Percentiles rank a stretch among this genome's conserved stretches.
phyloP scores from a whole-genome alignment of 2,329 filamentous ascomycete genomes.

The Elsinoe australis region DNA sequence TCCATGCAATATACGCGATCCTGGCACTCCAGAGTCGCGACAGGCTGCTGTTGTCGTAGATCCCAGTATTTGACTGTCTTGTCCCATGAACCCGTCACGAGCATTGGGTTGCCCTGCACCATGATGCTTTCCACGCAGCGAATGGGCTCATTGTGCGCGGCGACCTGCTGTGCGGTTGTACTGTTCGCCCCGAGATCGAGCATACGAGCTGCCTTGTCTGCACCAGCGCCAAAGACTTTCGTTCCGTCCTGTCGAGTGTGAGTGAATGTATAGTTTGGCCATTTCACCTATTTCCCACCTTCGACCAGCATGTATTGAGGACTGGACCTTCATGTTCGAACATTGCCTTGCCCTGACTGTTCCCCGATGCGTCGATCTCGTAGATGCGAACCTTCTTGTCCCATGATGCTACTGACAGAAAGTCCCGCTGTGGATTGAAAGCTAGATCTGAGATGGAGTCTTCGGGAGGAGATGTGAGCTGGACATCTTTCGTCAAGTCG shows the following conservation, averaged over 20 bases:
- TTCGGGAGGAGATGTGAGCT: conserved; percentile 67
- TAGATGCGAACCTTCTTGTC: conserved; percentile 98
- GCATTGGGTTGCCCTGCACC: conserved; percentile 61
- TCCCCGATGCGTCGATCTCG: conserved; percentile 70
- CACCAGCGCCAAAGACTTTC: conserved; percentile 78
- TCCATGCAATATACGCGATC: conserved; percentile 89
- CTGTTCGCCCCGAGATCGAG: conserved; percentile 64
- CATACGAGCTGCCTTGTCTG: conserved; percentile 83
- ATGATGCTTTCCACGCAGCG: conserved; percentile 60
- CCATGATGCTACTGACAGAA: conserved; percentile 88
- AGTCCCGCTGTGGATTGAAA: conserved; percentile 70
- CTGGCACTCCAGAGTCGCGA: conserved; percentile 58
- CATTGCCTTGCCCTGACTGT: conserved; percentile 74
- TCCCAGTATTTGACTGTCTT: conserved; percentile 91
- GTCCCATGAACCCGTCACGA: conserved; percentile 89
- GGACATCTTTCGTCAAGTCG: conserved; percentile 83
- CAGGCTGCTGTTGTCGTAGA: conserved; percentile 57
- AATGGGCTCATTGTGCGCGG: conserved; percentile 77
- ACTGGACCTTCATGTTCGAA: conserved; percentile 84
- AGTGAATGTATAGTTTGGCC: conserved; percentile 13
- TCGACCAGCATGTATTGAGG: conserved; percentile 78
- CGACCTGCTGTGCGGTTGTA: conserved; percentile 55
- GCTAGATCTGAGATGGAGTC: conserved; percentile 83
- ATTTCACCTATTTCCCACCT: conserved; percentile 53
- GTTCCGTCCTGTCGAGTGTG: conserved; percentile 63